phyloP scores from a whole-genome alignment of 2,329 filamentous ascomycete species.

The Neurospora sp. region DNA sequence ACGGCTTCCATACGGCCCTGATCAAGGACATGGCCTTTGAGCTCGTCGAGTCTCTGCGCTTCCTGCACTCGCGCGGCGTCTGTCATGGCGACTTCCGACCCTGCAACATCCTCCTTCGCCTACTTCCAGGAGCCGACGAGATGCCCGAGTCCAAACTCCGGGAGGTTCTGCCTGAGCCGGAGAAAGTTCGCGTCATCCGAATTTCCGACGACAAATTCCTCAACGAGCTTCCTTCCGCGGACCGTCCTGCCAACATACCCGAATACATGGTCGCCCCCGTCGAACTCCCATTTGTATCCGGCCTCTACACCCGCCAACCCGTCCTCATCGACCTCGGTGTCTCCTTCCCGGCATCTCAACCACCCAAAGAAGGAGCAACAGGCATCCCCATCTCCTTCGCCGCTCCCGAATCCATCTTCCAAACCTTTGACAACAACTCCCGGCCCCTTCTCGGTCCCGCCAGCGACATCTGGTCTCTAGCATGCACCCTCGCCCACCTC shows the following conservation, averaged over 20 bases:
- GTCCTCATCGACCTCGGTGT: constrained; percentile 6
- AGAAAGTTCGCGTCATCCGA: neutral
- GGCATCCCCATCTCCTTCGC: constrained; percentile 4
- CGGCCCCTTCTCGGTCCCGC: neutral
- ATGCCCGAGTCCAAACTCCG: neutral
- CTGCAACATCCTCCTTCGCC: neutral
- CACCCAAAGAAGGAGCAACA: neutral
- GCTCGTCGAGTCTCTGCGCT: neutral
- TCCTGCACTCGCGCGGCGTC: neutral
- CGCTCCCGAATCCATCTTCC: constrained; percentile 7
- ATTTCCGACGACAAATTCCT: neutral
- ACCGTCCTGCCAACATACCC: neutral
- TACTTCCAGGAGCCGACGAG: neutral
- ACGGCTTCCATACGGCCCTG: neutral
- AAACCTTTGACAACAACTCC: neutral
- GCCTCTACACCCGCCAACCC: neutral
- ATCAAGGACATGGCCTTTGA: constrained; percentile 3
- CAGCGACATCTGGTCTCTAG: constrained; percentile 7
- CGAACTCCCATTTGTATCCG: neutral
- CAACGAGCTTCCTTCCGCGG: neutral
- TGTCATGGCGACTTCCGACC: constrained; percentile 7
- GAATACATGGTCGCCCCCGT: constrained; percentile 3
- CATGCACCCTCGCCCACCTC: neutral
- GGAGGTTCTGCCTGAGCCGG: neutral
- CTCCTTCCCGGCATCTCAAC: neutral